Base-by-base conservation (phyloP, 139 green algal genomes). In the Auxenochlorella pyrenoidosa region DNA sequence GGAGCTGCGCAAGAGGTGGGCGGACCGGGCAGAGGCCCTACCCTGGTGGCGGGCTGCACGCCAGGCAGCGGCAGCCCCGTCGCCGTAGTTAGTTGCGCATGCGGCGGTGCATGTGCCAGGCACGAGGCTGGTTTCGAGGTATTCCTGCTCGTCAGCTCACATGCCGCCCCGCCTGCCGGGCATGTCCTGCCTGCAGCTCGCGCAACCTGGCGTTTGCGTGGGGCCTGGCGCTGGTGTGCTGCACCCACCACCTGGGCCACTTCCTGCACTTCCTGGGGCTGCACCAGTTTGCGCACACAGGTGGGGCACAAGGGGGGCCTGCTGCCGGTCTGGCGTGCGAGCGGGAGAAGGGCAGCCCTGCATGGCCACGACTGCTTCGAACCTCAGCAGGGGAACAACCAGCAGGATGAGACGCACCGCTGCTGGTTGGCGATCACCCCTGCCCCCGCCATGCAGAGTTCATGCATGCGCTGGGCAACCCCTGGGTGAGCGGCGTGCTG, bases 201-300 rank as follows among this genome's bases (percentile, higher is more conserved):
- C 30, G 94, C 12, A 90, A 95, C 73, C 91, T 98, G 58, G 92
- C 58, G 13, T 76, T 96, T 30, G 95, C 96, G 0, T 97, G 94
- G 93, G 86, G 43, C 63, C 91, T 99, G 66, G 96, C 96, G 10
- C 85, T 91, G 19, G 86, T 95, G 38, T 98, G 96, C 94, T 97
- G 92, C 89, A 88, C 77, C 30, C 94, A 97, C 90, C 96, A 99
- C 84, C 77, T 94, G 43, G 96, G 96, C n/a, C 96, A 98, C 90
- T 65, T 94, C 72, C 86, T 97, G 63, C 93, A 95, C 72, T 73
- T 70, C 22, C 76, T 95, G 28, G 91, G 92, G 43, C 79, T 90
- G 65, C 91, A 94, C 71, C 47, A 88, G 79, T 86, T 79, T 75
- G 90, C 88, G 2, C 90, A 92, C 88, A 84, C 89, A n/a, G 88